Conservation (phyloP, 345 rosid genomes). For the Citrus maxima region DNA sequence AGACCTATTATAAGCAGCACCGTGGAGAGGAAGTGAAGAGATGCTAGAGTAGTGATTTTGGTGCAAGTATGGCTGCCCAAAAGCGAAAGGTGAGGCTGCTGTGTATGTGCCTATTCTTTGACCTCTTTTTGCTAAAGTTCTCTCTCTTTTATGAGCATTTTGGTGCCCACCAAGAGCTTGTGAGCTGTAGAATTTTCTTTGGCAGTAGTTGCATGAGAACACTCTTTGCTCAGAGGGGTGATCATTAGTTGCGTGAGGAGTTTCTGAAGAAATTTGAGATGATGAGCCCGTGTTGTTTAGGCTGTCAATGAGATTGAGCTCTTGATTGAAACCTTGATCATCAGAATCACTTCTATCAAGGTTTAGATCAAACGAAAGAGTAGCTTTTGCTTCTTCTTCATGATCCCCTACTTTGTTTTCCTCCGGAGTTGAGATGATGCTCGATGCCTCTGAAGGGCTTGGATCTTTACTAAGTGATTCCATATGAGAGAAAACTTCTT, state of each 20-base stretch:
- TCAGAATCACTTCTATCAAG: conserved; percentile 26
- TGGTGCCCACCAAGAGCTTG: conserved; percentile 95
- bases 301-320: conserved; percentile 62
- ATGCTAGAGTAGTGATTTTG: conserved; percentile 32
- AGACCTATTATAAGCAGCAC: conserved; percentile 42
- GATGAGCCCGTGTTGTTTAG: conserved; percentile 31
- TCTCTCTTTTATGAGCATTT: conserved; percentile 84
- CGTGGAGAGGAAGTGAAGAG: conserved; percentile 52
- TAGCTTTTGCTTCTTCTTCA: conserved; percentile 17
- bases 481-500: conserved; percentile 24
- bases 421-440: conserved; percentile 25
- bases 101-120: conserved; percentile 36
- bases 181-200: conserved; percentile 82
- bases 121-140: conserved; percentile 73
- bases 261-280: conserved; percentile 18
- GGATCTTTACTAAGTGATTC: conserved; percentile 29
- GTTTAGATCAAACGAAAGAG: conserved; percentile 34
- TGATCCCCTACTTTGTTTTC: conserved; percentile 19
- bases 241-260: conserved; percentile 22
- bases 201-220: conserved; percentile 86
- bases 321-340: conserved; percentile 38
- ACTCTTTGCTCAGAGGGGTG: conserved; percentile 39
- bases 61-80: conserved; percentile 48
- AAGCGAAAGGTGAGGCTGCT: conserved; percentile 34
- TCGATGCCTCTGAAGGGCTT: conserved; percentile 30